Evolutionary conservation across 345 rosid genomes (phyloP).

Genomic region (Citrus australasica): DNA sequence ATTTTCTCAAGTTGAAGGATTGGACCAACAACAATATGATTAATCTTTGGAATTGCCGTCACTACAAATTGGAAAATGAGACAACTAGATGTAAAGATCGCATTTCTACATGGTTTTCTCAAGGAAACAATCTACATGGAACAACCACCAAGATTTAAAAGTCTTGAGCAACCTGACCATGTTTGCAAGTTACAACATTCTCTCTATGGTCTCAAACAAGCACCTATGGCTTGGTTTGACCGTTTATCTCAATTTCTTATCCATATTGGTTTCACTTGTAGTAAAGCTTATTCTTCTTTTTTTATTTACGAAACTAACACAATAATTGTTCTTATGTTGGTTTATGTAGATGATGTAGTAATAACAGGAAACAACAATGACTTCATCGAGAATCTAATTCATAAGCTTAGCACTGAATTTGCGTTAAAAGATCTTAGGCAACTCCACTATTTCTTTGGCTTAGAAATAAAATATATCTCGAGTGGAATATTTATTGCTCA

Average conservation of each 20-base stretch:
- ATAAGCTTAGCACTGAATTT: neutral
- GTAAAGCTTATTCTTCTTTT: too few relatives aligned
- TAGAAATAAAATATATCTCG: neutral
- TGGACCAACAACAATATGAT: neutral
- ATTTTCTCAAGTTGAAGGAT: too few relatives aligned
- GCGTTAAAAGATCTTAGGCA: neutral
- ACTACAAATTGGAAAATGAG: neutral
- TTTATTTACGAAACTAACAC: too few relatives aligned
- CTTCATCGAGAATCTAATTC: neutral
- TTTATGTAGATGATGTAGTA: too few relatives aligned
- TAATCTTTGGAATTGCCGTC: neutral
- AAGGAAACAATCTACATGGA: neutral
- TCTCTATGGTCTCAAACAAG: neutral
- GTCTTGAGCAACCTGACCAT: neutral
- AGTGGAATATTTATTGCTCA: neutral
- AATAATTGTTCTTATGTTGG: too few relatives aligned
- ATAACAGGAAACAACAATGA: too few relatives aligned
- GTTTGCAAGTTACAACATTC: neutral
- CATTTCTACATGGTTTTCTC: neutral
- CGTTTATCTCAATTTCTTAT: neutral
- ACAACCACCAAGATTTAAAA: neutral
- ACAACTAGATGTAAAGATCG: neutral
- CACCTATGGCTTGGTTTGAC: neutral
- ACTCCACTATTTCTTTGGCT: neutral
- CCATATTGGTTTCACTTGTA: neutral